Evolutionary conservation across 2,329 filamentous ascomycete genomes (phyloP).

Genomic region (Coniochaeta sp.): DNA sequence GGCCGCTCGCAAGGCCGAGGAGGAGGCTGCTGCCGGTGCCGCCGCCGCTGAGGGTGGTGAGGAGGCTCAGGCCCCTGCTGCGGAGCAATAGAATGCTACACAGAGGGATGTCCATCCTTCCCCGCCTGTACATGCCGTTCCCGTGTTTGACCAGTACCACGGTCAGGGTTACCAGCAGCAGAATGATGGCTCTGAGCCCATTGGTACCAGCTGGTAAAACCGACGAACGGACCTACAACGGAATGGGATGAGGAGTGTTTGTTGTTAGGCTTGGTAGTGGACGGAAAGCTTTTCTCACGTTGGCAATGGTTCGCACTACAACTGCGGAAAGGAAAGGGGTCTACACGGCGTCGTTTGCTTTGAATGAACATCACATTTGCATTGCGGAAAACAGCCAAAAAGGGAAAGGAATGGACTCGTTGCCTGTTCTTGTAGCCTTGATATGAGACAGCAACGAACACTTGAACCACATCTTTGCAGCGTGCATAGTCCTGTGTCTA

Average conservation of each 20-base stretch:
- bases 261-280: conserved; percentile 5
- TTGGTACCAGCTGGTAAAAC: conserved; percentile 8
- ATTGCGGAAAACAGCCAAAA: conserved; percentile 18
- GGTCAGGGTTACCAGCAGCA: neutral
- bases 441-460: conserved; percentile 2
- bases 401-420: conserved; percentile 17
- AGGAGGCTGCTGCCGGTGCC: conserved; percentile 43
- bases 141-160: neutral
- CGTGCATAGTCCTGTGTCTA: too few relatives aligned
- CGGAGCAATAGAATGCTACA: conserved; percentile 33
- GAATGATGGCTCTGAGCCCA: neutral
- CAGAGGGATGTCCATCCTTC: conserved; percentile 3
- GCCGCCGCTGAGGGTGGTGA: conserved; percentile 35
- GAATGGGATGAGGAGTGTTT: conserved; percentile 9
- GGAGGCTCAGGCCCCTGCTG: conserved; percentile 38
- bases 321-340: conserved; percentile 14
- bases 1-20: conserved; percentile 49
- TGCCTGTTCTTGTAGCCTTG: conserved; percentile 10
- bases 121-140: conserved; percentile 2
- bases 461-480: neutral
- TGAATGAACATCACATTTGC: conserved; percentile 17
- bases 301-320: conserved; percentile 11
- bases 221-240: neutral
- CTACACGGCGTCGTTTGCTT: conserved; percentile 19
- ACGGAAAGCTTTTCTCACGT: conserved; percentile 8